phyloP scores from a whole-genome alignment of 495 filamentous ascomycete species.

The Neurospora intermedia region DNA sequence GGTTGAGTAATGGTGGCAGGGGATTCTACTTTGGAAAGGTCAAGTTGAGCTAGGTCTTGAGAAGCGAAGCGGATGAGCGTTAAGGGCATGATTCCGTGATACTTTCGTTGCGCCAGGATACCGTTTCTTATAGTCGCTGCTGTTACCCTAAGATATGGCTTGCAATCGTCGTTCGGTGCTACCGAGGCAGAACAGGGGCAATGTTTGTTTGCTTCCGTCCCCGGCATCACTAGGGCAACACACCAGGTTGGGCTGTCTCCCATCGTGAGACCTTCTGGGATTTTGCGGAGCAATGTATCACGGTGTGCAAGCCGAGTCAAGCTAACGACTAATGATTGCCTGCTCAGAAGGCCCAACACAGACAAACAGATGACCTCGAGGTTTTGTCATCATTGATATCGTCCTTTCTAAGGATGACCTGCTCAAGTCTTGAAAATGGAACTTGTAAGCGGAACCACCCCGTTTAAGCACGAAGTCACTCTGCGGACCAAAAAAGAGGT shows the following conservation, averaged over 20 bases:
- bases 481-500: neutral
- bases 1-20: slow-evolving; percentile 77
- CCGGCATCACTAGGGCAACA: neutral
- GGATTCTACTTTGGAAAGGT: slow-evolving; percentile 50
- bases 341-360: neutral
- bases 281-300: neutral
- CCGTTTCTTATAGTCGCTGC: too few relatives aligned
- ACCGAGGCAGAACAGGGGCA: neutral
- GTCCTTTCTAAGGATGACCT: neutral
- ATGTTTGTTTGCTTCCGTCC: neutral
- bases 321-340: neutral
- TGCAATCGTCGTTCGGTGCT: neutral
- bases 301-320: neutral
- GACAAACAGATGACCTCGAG: neutral
- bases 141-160: neutral
- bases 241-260: neutral
- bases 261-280: neutral
- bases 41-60: slow-evolving; percentile 6
- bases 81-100: neutral
- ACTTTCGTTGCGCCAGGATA: neutral
- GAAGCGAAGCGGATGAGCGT: neutral
- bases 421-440: too few relatives aligned
- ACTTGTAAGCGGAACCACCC: neutral
- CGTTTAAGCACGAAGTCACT: neutral
- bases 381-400: neutral